Evolutionary conservation across 139 green algal genomes (phyloP), one percentile per base, ranked within the genome.

Genomic region (Edaphochlamys debaryana): DNA sequence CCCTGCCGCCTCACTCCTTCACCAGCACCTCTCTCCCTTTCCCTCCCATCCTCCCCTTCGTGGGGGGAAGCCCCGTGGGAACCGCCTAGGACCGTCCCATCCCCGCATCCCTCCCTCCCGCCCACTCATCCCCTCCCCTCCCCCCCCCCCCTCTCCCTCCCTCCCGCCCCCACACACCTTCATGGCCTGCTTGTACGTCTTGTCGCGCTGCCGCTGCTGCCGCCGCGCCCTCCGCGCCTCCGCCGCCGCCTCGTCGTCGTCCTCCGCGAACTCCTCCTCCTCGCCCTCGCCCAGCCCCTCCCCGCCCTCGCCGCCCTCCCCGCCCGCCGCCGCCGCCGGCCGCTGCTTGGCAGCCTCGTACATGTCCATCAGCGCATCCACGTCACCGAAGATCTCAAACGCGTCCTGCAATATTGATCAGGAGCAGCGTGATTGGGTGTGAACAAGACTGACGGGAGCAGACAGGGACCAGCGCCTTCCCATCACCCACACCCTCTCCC

Each of bases 331-430:
- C 52, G 29, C 4, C 58, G n/a, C 66, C 36, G 32, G 52, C 60
- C 64, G 45, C 75, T 72, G 75, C 32, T 63, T 52, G 41, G 67
- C 75, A 5, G 67, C 58, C 54, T 92, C 38, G 64, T 94, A 95
- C 80, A 91, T 83, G 2, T 92, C 84, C 56, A 96, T 83, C 75
- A 95, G 84, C 22, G 88, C 88, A 27, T 86, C 85, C 45, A 94
- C 91, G 67, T 98, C 91, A 19, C 95, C 95, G 58, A 98, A 98
- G 63, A 98, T 98, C 34, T 96, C 94, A 30, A 94, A 83, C 27
- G 92, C 94, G 68, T 98, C 95, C 89, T 95, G 88, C 48, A 54
- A n/a, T n/a, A n/a, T n/a, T n/a, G n/a, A n/a, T n/a, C n/a, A n/a
- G n/a, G n/a, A n/a, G n/a, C n/a, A n/a, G n/a, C n/a, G n/a, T n/a